Base-by-base conservation (phyloP, 2,329 filamentous ascomycete genomes). In the Zasmidium angulare region DNA sequence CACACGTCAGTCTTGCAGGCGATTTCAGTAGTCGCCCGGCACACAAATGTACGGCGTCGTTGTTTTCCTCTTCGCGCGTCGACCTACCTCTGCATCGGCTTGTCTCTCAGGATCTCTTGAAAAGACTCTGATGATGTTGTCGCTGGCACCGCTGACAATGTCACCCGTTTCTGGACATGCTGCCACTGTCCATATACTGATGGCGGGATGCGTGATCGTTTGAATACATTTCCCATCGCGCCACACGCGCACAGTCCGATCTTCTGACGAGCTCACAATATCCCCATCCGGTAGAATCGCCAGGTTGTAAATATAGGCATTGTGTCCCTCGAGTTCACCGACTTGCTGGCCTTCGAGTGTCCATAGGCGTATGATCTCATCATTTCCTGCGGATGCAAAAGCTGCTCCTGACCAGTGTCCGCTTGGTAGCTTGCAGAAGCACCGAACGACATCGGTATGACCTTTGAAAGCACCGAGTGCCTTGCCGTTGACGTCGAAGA, bases 141-240 rank as follows among this genome's bases (percentile, higher is more conserved):
- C 95, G 73, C 93, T 99, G 24, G 93, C 88, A 29, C 93, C 95
- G 2, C 90, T 90, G n/a, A 91, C 91, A 61, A 99, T 93, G 69
- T 99, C 96, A 21, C 95, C 93, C 50, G 85, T 96, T 63, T 91
- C 86, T 0, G 82, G 72, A 70, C 90, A 95, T 11, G 85, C 89
- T n/a, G 92, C 90, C 19, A 99, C 91, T 14, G 86, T 83, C 95
- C 95, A 99, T 3, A 99, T 93, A 0, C 93, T 98, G 56, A 98
- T 96, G 10, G 95, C 95, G 11, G 95, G 95, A 70, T 97, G 92
- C 1, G 93, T 97, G 64, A 99, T 98, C 43, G 93, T 97, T 75
- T 99, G 95, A 49, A 96, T 78, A 72, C 93, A 98, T 58, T 92
- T 83, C 14, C 80, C 84, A 48, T 89, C 90, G 66, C 84, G 88